phyloP scores from a whole-genome alignment of 164 flowering plant genomes.

The Santalum album region DNA sequence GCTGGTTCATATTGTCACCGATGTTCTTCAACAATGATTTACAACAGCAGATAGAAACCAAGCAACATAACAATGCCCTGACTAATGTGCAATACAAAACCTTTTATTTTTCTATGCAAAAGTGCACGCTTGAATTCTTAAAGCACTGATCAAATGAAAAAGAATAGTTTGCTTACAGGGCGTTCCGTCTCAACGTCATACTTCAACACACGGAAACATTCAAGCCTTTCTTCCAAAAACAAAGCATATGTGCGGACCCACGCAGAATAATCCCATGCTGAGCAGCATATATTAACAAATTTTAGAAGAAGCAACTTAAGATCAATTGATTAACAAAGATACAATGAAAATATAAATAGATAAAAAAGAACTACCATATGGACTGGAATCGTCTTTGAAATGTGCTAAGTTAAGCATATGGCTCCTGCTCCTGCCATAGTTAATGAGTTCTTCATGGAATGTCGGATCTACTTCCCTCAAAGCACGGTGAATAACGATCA shows the following conservation, averaged over 20 bases:
- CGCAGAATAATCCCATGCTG: slow-evolving; percentile 99
- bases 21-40: neutral
- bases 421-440: slow-evolving; percentile 73
- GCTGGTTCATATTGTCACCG: too few species aligned
- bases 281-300: slow-evolving; percentile 7
- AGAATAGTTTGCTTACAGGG: slow-evolving; percentile 42
- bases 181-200: slow-evolving; percentile 81
- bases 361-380: slow-evolving; percentile 59
- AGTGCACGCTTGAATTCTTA: neutral
- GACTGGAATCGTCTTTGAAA: slow-evolving; percentile 96
- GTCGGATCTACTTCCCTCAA: slow-evolving; percentile 94
- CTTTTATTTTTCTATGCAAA: neutral
- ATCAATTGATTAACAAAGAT: neutral
- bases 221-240: slow-evolving; percentile 88
- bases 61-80: too few species aligned
- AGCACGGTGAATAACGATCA: slow-evolving; percentile 92
- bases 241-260: slow-evolving; percentile 95
- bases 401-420: slow-evolving; percentile 93
- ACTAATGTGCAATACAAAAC: neutral
- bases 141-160: too few species aligned
- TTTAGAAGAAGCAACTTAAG: too few species aligned
- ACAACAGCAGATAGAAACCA: neutral
- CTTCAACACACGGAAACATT: slow-evolving; percentile 79
- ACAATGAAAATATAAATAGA: neutral
- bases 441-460: slow-evolving; percentile 84